Evolutionary conservation across 495 filamentous ascomycete species (phyloP).

Genomic region (Penicillium canariense): DNA sequence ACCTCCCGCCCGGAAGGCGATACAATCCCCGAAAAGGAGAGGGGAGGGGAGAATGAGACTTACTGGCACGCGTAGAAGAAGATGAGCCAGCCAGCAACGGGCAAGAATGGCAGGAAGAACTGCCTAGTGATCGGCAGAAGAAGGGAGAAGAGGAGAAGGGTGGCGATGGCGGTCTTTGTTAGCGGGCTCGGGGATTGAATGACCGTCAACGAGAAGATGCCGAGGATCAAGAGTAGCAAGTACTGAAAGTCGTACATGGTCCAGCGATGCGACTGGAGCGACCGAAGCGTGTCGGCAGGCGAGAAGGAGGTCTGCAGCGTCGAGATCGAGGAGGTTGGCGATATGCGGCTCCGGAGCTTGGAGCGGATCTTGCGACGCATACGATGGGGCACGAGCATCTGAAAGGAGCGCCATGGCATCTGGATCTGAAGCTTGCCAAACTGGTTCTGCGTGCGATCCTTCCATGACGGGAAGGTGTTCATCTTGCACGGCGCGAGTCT

Average conservation of each 20-base stretch:
- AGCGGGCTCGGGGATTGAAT: conserved; percentile 71
- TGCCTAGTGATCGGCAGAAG: conserved; percentile 84
- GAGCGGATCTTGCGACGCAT: conserved; percentile 71
- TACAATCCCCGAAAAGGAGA: background rate
- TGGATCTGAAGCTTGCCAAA: conserved; percentile 50
- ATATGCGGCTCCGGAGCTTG: conserved; percentile 67
- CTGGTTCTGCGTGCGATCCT: conserved; percentile 49
- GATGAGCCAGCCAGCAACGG: conserved; percentile 78
- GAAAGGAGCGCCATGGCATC: conserved; percentile 50
- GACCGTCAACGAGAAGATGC: conserved; percentile 78
- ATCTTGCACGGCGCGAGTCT: conserved; percentile 33
- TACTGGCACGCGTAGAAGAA: conserved; percentile 91
- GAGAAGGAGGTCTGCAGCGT: conserved; percentile 80
- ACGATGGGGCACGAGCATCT: conserved; percentile 62
- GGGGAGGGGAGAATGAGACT: conserved; percentile 33
- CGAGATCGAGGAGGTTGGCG: conserved; percentile 69
- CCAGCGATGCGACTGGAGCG: conserved; percentile 76
- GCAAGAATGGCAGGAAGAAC: conserved; percentile 84
- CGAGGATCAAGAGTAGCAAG: conserved; percentile 65
- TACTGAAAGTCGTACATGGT: conserved; percentile 86
- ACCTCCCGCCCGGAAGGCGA: conserved; percentile 7
- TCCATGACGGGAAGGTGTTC: conserved; percentile 48
- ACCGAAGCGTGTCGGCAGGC: conserved; percentile 66
- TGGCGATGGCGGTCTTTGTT: conserved; percentile 64
- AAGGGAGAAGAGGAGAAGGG: conserved; percentile 66